Evolutionary conservation across 306 rosid genomes (phyloP).

Genomic region (Dalbergia cochinchinensis): DNA sequence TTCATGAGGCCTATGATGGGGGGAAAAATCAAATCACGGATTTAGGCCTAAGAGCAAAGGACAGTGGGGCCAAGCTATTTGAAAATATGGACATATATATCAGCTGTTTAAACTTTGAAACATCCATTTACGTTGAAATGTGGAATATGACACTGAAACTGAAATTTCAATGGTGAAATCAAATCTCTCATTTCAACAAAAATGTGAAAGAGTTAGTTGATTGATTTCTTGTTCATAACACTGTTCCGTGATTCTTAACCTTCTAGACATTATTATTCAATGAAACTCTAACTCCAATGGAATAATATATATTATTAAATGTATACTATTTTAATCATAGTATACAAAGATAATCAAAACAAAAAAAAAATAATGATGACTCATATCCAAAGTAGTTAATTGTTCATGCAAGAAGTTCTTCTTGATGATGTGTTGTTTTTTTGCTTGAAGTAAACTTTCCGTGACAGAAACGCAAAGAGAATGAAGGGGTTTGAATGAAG

Average conservation of each 20-base stretch:
- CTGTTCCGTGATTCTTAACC: no score
- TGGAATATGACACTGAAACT: background rate
- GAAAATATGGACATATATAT: no score
- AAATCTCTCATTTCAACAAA: background rate
- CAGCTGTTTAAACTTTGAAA: background rate
- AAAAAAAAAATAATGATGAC: background rate
- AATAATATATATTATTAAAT: no score
- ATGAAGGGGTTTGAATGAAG: background rate
- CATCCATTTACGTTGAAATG: background rate
- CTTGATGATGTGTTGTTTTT: background rate
- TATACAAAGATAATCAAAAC: no score
- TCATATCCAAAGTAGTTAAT: background rate
- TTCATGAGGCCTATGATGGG: slow-evolving; percentile 1
- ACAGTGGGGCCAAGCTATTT: no score
- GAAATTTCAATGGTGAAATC: slow-evolving; percentile 6
- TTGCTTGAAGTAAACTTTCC: background rate
- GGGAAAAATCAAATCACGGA: background rate
- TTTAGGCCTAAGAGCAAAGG: background rate
- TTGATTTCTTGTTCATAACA: background rate
- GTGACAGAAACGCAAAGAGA: background rate
- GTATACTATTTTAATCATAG: background rate
- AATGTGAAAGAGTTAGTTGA: background rate
- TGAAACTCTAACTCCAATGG: background rate
- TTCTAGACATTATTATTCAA: background rate
- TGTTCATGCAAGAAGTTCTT: background rate